These are phyloP conservation scores for Candida montana DNA, from an alignment of 805 yeast genomes.

Conservation along the genomic window DNA sequence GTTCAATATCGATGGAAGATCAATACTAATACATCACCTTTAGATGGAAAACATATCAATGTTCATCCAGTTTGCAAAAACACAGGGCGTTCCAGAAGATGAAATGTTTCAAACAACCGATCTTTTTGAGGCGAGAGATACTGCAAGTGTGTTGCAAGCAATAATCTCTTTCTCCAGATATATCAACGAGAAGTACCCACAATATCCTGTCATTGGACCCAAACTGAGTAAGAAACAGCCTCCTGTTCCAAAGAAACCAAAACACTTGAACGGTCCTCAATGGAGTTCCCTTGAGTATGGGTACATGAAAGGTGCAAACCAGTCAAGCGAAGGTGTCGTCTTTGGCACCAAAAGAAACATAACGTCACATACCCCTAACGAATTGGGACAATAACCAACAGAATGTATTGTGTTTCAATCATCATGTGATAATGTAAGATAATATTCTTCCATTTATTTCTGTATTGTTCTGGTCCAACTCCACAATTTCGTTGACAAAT, in stretches of 20 bases:
- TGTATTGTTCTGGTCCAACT: slow-evolving; percentile 19
- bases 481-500: slow-evolving; percentile 24
- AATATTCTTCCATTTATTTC: slow-evolving; percentile 22
- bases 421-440: slow-evolving; percentile 16
- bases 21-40: neutral
- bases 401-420: neutral
- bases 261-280: slow-evolving; percentile 28
- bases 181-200: slow-evolving; percentile 50
- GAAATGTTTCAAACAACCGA: slow-evolving; percentile 79
- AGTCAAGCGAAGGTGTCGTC: slow-evolving; percentile 46
- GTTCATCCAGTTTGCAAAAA: slow-evolving; percentile 57
- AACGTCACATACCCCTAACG: slow-evolving; percentile 11
- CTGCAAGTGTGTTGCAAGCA: slow-evolving; percentile 72
- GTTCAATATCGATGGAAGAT: too few relatives aligned
- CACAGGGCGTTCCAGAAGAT: slow-evolving; percentile 70
- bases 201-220: slow-evolving; percentile 54
- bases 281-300: slow-evolving; percentile 63
- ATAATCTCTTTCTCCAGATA: slow-evolving; percentile 68
- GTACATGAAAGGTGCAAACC: slow-evolving; percentile 52
- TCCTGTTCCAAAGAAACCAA: slow-evolving; percentile 51
- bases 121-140: slow-evolving; percentile 66
- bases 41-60: slow-evolving; percentile 83
- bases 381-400: neutral
- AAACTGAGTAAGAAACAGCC: slow-evolving; percentile 45
- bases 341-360: slow-evolving; percentile 50